These are phyloP conservation scores for Xerocomellus intermedius DNA, from an alignment of 768 basidiomycete genomes.

Conservation along the genomic window DNA sequence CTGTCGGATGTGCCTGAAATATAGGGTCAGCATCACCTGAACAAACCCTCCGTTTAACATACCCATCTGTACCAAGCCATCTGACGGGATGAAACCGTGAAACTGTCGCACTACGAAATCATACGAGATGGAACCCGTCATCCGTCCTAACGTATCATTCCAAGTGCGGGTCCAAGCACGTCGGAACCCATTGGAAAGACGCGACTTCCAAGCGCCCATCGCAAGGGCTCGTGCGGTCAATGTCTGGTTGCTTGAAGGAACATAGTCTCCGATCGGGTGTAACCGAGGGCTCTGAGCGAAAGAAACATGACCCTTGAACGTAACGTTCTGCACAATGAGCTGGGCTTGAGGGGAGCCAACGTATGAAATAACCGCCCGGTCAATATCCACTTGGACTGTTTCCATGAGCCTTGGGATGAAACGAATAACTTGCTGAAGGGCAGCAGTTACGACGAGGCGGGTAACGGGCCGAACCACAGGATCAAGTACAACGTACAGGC, in stretches of 20 bases:
- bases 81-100: constrained; percentile 39
- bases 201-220: constrained; percentile 63
- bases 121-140: constrained; percentile 55
- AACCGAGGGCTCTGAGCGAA: constrained; percentile 50
- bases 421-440: constrained; percentile 57
- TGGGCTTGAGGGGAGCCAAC: constrained; percentile 50
- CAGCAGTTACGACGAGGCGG: constrained; percentile 52
- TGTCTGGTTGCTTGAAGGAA: constrained; percentile 11
- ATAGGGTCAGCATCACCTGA: not conserved
- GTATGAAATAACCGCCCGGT: constrained; percentile 51
- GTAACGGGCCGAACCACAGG: constrained; percentile 62
- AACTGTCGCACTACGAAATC: constrained; percentile 49
- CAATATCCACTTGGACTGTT: constrained; percentile 65
- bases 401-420: constrained; percentile 69
- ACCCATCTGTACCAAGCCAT: constrained; percentile 29
- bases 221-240: constrained; percentile 39
- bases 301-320: constrained; percentile 52
- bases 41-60: constrained; percentile 3
- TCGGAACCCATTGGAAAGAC: constrained; percentile 56
- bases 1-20: constrained; percentile 24
- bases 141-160: constrained; percentile 66
- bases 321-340: constrained; percentile 49
- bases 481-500: constrained; percentile 47
- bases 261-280: constrained; percentile 10
- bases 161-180: constrained; percentile 69